Evolutionary conservation across 148 eudicot species (phyloP), one percentile per base, ranked within the genome.

Genomic region (Pharnaceum exiguum): DNA sequence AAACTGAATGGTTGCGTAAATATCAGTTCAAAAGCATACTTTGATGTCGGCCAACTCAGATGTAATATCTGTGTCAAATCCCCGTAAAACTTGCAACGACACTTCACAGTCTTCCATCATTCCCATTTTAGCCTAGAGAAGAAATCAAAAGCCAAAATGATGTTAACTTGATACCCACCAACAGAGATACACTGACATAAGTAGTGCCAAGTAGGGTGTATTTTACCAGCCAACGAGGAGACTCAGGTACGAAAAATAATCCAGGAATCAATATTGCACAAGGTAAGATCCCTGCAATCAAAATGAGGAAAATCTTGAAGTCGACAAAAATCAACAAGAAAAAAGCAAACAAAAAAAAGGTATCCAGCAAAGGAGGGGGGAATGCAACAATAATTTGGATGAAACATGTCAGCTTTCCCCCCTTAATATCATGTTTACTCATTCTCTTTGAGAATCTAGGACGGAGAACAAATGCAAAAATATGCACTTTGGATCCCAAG

Each of bases 161-260:
- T 15, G 24, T 2, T 28, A 29, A 11, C 44, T 12, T 4, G 15
- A 4, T 7, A n/a, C n/a, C n/a, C n/a, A n/a, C 46, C 5, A 46
- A 24, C 9, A 9, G 5, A 25, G 21, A 27, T 8, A 19, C 19
- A 55, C 33, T 54, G 6, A 35, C n/a, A n/a, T 39, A 18, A 54
- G 46, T 31, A 44, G n/a, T 8, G 3, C 16, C 11, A 48, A 22
- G 43, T 46, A 28, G 9, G n/a, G 54, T 30, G 26, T 35, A 18
- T 17, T 65, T 77, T 75, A 93, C 98, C 98, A 93, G 80, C 98
- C 98, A 93, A 49, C 98, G 80, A 65, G 98, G 98, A 74, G 98
- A 93, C 64, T 88, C 98, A 18, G 98, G 98, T 60, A 93, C 57
- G 38, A 93, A 93, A 79, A 93, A 93, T 44, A 93, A 63, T 52